Base-by-base conservation (phyloP, 257 asterid species). In the Forsythia viridissima region DNA sequence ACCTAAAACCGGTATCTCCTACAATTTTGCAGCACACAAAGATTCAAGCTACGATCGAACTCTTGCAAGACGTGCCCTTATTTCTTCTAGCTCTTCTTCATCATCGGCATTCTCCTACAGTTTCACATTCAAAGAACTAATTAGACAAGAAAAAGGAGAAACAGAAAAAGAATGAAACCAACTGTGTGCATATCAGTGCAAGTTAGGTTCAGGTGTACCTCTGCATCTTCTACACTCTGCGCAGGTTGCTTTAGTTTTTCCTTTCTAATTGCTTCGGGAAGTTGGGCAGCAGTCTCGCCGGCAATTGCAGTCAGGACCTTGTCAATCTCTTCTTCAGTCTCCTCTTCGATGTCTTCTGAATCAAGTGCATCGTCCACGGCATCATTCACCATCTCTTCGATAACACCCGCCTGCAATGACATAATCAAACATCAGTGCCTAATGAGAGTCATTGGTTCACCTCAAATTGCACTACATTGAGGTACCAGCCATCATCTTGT, bases 261-360 rank as follows among this genome's bases (percentile, higher is more conserved):
- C 87, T 87, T 93, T 83, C 97, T 89, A 69, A 77, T 85, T 48
- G 98, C 93, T 82, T 91, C 90, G 13, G 99, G 98, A 88, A 96
- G 97, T 72, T 91, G 91, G 44, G 95, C 96, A 63, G 97, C 92
- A 69, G 99, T 91, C 83, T 96, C 99, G 70, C 98, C 99, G 52
- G 98, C 98, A 81, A 96, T 90, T 43, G 92, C 96, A 6, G 95
- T 90, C 38, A 96, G 82, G 68, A 96, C 97, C 86, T 92, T 96
- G 9, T 96, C 99, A 42, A 96, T 89, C 87, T 93, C 99, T 86
- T 92, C 98, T 81, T 96, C 99, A 0, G 92, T 93, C 86, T 93
- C 99, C 83, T 93, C 98, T 82, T 93, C 98, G 10, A 92, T 96
- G 83, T 96, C 99, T 82, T 93, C 99, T 21, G 98, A 87, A 83